phyloP scores from a whole-genome alignment of 768 basidiomycete genomes.

The Boletus eberwhitei region DNA sequence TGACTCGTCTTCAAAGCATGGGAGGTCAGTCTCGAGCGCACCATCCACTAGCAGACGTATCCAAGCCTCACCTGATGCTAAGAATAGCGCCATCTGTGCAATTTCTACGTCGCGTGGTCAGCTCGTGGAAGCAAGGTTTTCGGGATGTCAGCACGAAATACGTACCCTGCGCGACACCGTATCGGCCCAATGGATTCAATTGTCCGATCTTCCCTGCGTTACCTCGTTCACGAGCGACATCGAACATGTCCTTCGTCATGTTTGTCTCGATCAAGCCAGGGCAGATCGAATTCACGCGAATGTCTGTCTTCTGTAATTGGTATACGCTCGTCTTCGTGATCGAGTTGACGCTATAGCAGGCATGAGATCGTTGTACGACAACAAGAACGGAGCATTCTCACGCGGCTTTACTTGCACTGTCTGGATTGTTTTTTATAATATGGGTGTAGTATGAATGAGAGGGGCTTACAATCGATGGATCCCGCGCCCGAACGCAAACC shows the following conservation, averaged over 20 bases:
- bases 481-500: constrained; percentile 83
- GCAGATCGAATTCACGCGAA: constrained; percentile 88
- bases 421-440: constrained; percentile 37
- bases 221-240: constrained; percentile 72
- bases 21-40: constrained; percentile 6
- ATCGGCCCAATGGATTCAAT: constrained; percentile 79
- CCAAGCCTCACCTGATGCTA: constrained; percentile 70
- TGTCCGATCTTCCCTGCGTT: constrained; percentile 71
- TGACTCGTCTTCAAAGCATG: constrained; percentile 59
- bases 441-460: background rate
- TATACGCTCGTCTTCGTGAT: constrained; percentile 81
- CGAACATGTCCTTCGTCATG: constrained; percentile 81
- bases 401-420: constrained; percentile 94
- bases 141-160: background rate
- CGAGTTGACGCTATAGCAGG: constrained; percentile 66
- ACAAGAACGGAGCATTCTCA: constrained; percentile 36
- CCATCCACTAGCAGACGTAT: background rate
- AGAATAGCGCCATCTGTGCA: constrained; percentile 78
- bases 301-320: constrained; percentile 75
- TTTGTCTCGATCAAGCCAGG: constrained; percentile 93
- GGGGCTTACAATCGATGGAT: constrained; percentile 66
- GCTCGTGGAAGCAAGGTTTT: constrained; percentile 14
- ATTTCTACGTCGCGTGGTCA: constrained; percentile 55
- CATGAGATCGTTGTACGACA: constrained; percentile 3
- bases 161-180: constrained; percentile 75